Conservation (phyloP, 208 protist genomes). For the Histomonas meleagridis region DNA sequence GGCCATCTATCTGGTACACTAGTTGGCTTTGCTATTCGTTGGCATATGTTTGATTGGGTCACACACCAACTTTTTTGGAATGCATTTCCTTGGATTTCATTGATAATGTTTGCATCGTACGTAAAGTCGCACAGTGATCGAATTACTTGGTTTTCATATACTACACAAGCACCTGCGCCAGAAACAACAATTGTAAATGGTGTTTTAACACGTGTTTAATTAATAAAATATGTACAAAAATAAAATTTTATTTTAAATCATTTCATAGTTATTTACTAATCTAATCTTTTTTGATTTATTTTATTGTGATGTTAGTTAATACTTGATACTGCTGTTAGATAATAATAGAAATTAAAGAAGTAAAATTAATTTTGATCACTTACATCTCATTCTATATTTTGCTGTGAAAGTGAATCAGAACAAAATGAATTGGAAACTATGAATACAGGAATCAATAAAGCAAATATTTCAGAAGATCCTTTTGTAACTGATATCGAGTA, state of each 20-base stretch:
- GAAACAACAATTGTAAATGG: background rate
- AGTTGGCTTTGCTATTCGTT: background rate
- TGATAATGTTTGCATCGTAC: background rate
- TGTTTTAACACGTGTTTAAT: background rate
- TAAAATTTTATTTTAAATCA: background rate
- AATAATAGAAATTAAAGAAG: too few species aligned
- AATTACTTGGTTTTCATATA: background rate
- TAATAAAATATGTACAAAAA: background rate
- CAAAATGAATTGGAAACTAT: too few species aligned
- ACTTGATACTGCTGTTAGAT: too few species aligned
- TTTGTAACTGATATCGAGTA: too few species aligned
- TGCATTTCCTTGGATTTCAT: background rate
- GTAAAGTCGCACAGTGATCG: background rate
- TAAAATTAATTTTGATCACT: too few species aligned
- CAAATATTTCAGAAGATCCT: too few species aligned
- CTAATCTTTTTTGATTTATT: too few species aligned
- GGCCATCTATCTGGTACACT: background rate
- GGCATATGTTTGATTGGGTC: slow-evolving; percentile 24
- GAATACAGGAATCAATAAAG: too few species aligned
- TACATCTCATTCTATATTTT: too few species aligned
- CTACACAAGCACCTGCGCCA: background rate
- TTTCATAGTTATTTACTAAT: too few species aligned
- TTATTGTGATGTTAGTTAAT: too few species aligned
- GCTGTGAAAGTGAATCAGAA: too few species aligned
- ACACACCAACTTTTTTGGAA: background rate